Base-by-base conservation (phyloP, 2,329 filamentous ascomycete genomes). In the Talaromyces marneffei region DNA sequence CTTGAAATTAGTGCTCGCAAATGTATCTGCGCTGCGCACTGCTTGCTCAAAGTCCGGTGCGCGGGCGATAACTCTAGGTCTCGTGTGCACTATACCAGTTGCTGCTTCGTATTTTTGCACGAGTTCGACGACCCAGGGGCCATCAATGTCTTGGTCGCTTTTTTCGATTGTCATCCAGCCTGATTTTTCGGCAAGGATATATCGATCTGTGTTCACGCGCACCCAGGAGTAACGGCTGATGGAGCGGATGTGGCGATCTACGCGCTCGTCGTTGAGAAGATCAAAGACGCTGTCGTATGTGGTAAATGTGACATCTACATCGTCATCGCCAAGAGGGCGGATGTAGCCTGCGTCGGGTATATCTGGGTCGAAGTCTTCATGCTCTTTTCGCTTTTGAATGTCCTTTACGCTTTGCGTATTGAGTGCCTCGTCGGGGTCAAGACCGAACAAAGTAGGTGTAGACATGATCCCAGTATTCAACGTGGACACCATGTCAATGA, bases 401-500 rank as follows among this genome's bases (percentile, higher is more conserved):
- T 87, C 83, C 18, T 84, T 78, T 6, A 85, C 80, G 9, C 84
- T 85, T 4, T 85, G 85, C n/a, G 83, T 81, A 23, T 88, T 79
- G 3, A 97, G 80, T 3, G 97, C 69, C 70, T 93, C 87, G 29
- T 84, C 82, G 1, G 94, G 93, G 71, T 97, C 90, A 7, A 99
- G 85, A 1, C 94, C 94, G 68, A 97, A 97, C 1, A 99, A 79
- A 0, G 94, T 97, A 0, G 94, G 93, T 0, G 91, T 92, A 0
- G 92, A 95, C 2, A 96, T 84, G 57, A 99, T 90, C 4, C 94
- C 94, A 0, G 87, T 89, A 57, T 87, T 86, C 23, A 97, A 79
- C 39, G 87, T 91, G 0, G 92, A 89, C 0, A 97, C 94, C 86
- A 99, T 92, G 74, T 99, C 94, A 69, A 99, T 95, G 63, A 99